A percentile compares a stretch with the other conserved stretches of the same genome.
These are phyloP conservation scores for Zarea fungicola DNA, from an alignment of 2,329 filamentous ascomycete species.

Conservation along the genomic window DNA sequence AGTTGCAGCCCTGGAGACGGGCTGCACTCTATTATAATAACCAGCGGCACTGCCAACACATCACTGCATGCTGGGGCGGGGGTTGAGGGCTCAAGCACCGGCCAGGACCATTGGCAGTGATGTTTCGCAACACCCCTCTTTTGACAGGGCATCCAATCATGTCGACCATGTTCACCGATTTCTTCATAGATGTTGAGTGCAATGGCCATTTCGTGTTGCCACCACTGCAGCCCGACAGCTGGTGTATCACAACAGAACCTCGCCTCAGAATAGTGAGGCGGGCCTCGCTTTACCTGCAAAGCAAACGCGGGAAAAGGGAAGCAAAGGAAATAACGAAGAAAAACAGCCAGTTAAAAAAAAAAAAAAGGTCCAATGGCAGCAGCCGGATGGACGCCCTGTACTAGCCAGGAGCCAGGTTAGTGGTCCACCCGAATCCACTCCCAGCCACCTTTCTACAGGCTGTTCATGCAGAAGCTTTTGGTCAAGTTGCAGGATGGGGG, in stretches of 20 bases:
- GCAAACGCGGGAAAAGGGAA: constrained; percentile 1
- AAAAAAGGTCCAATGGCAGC: constrained; percentile 7
- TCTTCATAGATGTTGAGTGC: background rate
- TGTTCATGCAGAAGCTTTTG: constrained; percentile 12
- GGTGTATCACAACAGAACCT: constrained; percentile 9
- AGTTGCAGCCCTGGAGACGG: constrained; percentile 5
- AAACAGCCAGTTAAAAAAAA: no score
- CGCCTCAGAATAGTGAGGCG: constrained; percentile 4
- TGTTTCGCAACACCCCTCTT: constrained; percentile 11
- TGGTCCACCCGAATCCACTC: constrained; percentile 12
- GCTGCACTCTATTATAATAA: constrained; percentile 6
- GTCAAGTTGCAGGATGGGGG: background rate
- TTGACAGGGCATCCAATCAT: constrained; percentile 11
- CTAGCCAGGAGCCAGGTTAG: constrained; percentile 2
- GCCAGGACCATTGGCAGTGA: background rate
- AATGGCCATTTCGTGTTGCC: constrained; percentile 7
- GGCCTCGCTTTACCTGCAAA: background rate
- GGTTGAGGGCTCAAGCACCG: constrained; percentile 10
- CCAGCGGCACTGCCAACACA: constrained; percentile 14
- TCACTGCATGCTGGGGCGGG: constrained; percentile 14
- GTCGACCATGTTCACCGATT: constrained; percentile 10
- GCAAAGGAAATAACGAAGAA: no score
- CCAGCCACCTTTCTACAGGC: constrained; percentile 10
- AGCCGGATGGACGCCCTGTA: background rate
- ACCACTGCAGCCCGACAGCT: background rate